Percentiles rank a stretch among this genome's conserved stretches.
Evolutionary conservation across 208 protist genomes (phyloP).

Genomic region (Balamuthia mandrillaris): DNA sequence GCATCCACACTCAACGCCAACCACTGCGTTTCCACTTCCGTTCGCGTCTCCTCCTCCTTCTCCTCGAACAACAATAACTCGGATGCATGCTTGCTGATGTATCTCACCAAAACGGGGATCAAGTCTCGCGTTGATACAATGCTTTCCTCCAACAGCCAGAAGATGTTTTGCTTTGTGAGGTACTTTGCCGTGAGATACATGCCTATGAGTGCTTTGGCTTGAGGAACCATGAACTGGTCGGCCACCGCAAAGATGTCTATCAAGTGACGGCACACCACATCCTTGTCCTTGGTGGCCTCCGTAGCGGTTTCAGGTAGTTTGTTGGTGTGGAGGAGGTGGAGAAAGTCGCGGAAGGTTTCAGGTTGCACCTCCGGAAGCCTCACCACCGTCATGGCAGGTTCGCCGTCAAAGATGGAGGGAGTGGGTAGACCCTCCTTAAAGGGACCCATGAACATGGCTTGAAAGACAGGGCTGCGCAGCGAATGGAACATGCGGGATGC

Average conservation of each 20-base stretch:
- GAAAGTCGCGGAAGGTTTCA: not conserved
- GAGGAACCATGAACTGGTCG: not conserved
- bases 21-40: too few relatives aligned
- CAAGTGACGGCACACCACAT: not conserved
- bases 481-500: not conserved
- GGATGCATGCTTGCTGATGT: too few relatives aligned
- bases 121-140: too few relatives aligned
- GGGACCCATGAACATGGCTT: not conserved
- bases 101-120: too few relatives aligned
- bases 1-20: too few relatives aligned
- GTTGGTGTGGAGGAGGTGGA: not conserved
- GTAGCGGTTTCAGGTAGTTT: not conserved
- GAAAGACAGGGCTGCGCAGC: not conserved
- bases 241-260: not conserved
- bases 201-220: too few relatives aligned
- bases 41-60: too few relatives aligned
- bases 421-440: not conserved
- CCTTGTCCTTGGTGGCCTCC: not conserved
- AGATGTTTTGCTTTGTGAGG: too few relatives aligned
- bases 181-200: too few relatives aligned
- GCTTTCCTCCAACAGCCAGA: too few relatives aligned
- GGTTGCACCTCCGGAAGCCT: not conserved
- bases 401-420: not conserved
- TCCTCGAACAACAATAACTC: too few relatives aligned
- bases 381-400: not conserved